Conservation (phyloP, 345 rosid species). For the Eutrema japonicum region DNA sequence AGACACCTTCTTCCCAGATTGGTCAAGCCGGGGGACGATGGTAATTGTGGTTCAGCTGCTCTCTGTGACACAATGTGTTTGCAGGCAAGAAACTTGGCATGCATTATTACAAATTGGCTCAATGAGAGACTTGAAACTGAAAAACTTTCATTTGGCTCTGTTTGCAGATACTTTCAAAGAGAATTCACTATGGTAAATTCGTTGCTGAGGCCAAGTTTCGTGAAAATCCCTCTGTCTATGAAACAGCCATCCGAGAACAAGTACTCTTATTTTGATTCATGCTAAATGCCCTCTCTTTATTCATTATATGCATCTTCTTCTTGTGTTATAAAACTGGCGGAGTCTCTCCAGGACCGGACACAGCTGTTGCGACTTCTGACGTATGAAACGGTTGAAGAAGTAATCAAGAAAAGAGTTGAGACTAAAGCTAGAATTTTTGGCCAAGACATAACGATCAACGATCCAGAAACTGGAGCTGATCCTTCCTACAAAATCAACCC, state of each 20-base stretch:
- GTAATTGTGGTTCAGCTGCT: conserved; percentile 70
- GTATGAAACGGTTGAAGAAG: conserved; percentile 56
- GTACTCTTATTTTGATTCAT: conserved; percentile 41
- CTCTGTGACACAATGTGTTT: conserved; percentile 70
- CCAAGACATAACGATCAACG: conserved; percentile 46
- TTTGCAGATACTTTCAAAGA: conserved; percentile 64
- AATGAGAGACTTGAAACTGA: neutral
- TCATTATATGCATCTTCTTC: neutral
- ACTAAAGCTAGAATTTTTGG: conserved; percentile 56
- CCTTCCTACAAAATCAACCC: conserved; percentile 62
- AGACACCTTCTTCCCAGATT: conserved; percentile 59
- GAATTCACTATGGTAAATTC: conserved; percentile 61
- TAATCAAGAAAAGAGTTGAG: conserved; percentile 61
- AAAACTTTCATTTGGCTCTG: neutral
- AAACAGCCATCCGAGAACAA: conserved; percentile 59
- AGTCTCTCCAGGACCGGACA: conserved; percentile 52
- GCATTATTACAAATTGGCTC: conserved; percentile 7
- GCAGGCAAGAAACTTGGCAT: conserved; percentile 52
- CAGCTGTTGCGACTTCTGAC: conserved; percentile 60
- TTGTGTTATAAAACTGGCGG: neutral
- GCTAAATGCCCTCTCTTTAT: neutral
- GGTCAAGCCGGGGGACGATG: conserved; percentile 65
- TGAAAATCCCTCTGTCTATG: conserved; percentile 51
- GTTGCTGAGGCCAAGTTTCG: conserved; percentile 76
- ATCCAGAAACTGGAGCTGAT: conserved; percentile 32